Conservation (phyloP, 2,329 filamentous ascomycete species). For the Pyrenochaeta sp. region DNA sequence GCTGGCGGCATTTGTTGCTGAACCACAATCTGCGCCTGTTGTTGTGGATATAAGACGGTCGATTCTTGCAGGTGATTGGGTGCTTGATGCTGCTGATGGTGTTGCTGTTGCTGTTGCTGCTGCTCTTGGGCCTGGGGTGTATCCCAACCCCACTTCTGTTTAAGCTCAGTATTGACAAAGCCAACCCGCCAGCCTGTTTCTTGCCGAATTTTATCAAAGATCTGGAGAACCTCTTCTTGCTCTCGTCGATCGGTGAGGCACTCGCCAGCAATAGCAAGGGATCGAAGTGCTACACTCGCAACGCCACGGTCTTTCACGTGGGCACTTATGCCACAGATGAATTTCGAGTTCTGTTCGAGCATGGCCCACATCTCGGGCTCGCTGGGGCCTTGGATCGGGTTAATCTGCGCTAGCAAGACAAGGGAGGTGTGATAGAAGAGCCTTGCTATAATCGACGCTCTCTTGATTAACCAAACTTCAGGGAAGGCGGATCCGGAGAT, state of each 20-base stretch:
- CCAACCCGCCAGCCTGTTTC: slow-evolving; percentile 82
- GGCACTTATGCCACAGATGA: slow-evolving; percentile 88
- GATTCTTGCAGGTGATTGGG: slow-evolving; percentile 24
- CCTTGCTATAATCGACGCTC: slow-evolving; percentile 80
- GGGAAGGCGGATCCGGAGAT: slow-evolving; percentile 79
- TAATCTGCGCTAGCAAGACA: slow-evolving; percentile 79
- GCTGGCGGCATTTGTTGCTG: slow-evolving; percentile 30
- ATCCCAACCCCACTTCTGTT: slow-evolving; percentile 79
- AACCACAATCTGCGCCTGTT: slow-evolving; percentile 22
- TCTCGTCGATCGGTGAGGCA: slow-evolving; percentile 73
- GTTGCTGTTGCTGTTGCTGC: slow-evolving; percentile 36
- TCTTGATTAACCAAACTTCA: slow-evolving; percentile 87
- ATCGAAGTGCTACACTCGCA: slow-evolving; percentile 79
- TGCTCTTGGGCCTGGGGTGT: slow-evolving; percentile 51
- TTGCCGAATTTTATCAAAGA: slow-evolving; percentile 77
- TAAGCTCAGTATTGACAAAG: slow-evolving; percentile 76
- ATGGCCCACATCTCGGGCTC: slow-evolving; percentile 74
- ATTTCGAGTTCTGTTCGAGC: slow-evolving; percentile 78
- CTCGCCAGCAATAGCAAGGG: slow-evolving; percentile 78
- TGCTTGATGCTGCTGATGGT: slow-evolving; percentile 23
- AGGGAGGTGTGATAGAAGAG: slow-evolving; percentile 91
- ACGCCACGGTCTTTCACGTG: slow-evolving; percentile 84
- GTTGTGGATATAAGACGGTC: slow-evolving; percentile 18
- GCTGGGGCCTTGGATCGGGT: slow-evolving; percentile 72
- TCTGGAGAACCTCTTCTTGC: slow-evolving; percentile 80